Base-by-base conservation (phyloP, 73 alveolate genomes). In the Paramecium bursaria region DNA sequence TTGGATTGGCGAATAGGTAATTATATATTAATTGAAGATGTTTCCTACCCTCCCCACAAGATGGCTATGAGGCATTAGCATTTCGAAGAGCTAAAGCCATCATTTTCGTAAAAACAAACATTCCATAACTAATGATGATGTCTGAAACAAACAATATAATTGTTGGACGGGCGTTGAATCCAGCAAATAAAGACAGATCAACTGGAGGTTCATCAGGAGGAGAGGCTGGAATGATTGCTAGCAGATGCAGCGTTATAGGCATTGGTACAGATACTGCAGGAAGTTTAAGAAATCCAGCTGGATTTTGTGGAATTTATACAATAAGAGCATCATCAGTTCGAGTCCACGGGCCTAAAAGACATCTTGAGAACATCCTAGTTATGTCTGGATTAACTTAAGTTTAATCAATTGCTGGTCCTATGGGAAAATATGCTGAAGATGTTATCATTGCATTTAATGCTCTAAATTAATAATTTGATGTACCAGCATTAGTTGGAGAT, bases 161-260 rank as follows among this genome's bases (percentile, higher is more conserved):
- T 23, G 90, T 79, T 79, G 97, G 97, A 4, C 29, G 85, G 3
- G 90, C 96, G 11, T 19, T 14, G 19, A 92, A 94, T 48, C 98
- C 97, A 0, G 67, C 57, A 47, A 88, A 92, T 48, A 21, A 53
- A 25, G 44, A 44, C 3, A 90, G 98, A 51, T 50, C 90, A 23
- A 61, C 92, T 74, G 98, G 98, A 2, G 95, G 95, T 1, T 50
- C 91, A 15, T 44, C 93, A 1, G 96, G 96, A 3, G 98, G 98
- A 11, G 93, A 86, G 7, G 91, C 95, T 14, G 96, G 87, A 10
- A 46, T 88, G 11, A 95, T 93, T 1, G 94, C 92, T 7, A 26
- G 54, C 2, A 51, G 86, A 21, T 76, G 87, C 74, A 55, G 86
- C 3, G 92, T 93, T 9, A 25, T 93, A 1, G 92, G 91, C 21